A percentile compares a stretch with the other conserved stretches of the same genome.
Conservation (phyloP, 177 flowering plant species). For the Tripterygium wilfordii region DNA sequence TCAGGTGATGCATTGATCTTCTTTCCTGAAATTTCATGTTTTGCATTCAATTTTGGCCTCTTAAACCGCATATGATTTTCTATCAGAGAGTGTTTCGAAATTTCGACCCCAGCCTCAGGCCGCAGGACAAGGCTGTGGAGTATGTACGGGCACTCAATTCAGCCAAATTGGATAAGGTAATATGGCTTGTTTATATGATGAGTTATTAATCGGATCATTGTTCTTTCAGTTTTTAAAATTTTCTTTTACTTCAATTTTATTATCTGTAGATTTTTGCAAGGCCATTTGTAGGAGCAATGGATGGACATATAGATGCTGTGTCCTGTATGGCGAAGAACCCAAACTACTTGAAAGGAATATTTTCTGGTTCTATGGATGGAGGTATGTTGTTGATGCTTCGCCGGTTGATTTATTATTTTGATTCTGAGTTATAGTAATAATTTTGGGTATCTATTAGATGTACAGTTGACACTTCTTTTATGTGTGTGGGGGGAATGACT, state of each 20-base stretch:
- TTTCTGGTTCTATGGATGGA: conserved; percentile 99
- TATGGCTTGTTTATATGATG: no score
- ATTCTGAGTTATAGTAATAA: no score
- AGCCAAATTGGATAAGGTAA: conserved; percentile 88
- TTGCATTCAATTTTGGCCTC: not conserved
- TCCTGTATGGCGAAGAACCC: conserved; percentile 97
- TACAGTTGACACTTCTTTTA: no score
- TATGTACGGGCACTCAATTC: conserved; percentile 88
- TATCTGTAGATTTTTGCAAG: conserved; percentile 71
- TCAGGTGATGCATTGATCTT: conserved; percentile 47
- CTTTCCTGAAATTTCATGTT: not conserved
- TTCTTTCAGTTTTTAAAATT: not conserved
- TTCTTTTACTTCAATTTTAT: not conserved
- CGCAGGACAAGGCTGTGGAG: conserved; percentile 83
- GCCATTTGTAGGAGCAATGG: conserved; percentile 95
- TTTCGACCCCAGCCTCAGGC: conserved; percentile 71
- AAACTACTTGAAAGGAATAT: conserved; percentile 73
- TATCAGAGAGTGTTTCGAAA: conserved; percentile 74
- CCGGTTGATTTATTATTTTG: not conserved
- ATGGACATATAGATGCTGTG: conserved; percentile 75
- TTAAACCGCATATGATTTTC: not conserved
- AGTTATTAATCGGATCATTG: not conserved
- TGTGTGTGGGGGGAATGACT: no score
- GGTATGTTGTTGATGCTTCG: conserved; percentile 32
- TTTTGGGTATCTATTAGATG: no score